Base-by-base conservation (phyloP, 371 early-diverging fungal genomes). In the Rhizopus microsporus region DNA sequence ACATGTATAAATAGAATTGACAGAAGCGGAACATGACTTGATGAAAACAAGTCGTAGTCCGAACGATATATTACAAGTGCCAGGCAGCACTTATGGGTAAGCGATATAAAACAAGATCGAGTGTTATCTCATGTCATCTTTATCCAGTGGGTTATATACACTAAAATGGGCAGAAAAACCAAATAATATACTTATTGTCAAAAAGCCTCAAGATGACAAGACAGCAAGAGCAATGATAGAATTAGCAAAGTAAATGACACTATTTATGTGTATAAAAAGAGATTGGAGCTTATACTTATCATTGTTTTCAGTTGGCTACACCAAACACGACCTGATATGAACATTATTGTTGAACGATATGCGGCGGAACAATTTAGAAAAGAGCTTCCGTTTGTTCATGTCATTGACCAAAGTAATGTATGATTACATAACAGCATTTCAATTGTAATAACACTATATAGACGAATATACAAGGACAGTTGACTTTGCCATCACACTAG, bases 401-500 rank as follows among this genome's bases (percentile, higher is more conserved):
- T 81, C 10, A 74, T 86, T 15, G 72, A 82, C 17, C 44, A 66
- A 60, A 82, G 86, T 80, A 38, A 16, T 10, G 46, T 33, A 51
- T 8, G 40, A 4, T 31, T 46, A 38, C 12, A 31, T 9, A 10
- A 15, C 9, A 40, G 52, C 37, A 29, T 16, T 39, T 16, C 38
- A 10, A n/a, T 55, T 45, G 40, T 12, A 33, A 13, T 29, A 8
- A 31, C 13, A 7, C 32, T 30, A 71, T 55, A 67, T 63, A 37
- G 70, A 65, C 4, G 85, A 86, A 35, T 84, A 85, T 52, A 74
- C 80, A 1, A 69, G 85, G 9, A 73, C 77, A 1, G 80, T 90
- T 0, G 97, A 96, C 68, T 86, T 95, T 65, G 91, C 94, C 35
- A 83, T 98, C 15, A 94, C 97, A 2, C 72, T 97, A 12, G 98